A percentile compares a stretch with the other conserved stretches of the same genome.
Conservation (phyloP, 1,139 yeast genomes). For the Kazachstania sp. region DNA sequence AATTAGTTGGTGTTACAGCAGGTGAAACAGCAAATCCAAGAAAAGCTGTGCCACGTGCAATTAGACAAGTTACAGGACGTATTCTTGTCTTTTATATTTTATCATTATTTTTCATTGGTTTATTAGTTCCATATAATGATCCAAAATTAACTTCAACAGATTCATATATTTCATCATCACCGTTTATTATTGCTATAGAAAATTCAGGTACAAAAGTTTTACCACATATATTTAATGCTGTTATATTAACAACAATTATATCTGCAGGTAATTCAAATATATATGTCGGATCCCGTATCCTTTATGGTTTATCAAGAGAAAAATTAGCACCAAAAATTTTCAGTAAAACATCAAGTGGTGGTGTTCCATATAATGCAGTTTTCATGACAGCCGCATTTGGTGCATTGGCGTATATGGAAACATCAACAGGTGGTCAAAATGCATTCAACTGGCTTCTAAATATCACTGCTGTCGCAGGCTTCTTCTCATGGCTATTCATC, state of each 20-base stretch:
- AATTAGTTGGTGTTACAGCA: constrained; percentile 79
- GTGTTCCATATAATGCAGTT: constrained; percentile 63
- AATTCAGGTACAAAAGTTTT: constrained; percentile 63
- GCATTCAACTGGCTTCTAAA: constrained; percentile 83
- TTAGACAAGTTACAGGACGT: constrained; percentile 72
- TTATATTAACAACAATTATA: constrained; percentile 56
- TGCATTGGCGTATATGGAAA: constrained; percentile 58
- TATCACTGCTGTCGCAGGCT: constrained; percentile 69
- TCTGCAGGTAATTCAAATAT: constrained; percentile 81
- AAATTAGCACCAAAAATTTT: constrained; percentile 55
- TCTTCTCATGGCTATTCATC: constrained; percentile 67
- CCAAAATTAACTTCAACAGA: constrained; percentile 39
- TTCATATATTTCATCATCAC: constrained; percentile 58
- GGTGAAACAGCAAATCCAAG: constrained; percentile 84
- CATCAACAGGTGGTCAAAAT: constrained; percentile 45
- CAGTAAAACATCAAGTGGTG: constrained; percentile 44
- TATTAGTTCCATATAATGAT: constrained; percentile 74
- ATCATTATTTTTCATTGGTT: constrained; percentile 72
- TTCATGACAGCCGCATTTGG: constrained; percentile 54
- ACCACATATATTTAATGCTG: constrained; percentile 70
- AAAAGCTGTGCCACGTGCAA: constrained; percentile 75
- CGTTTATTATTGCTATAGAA: constrained; percentile 57
- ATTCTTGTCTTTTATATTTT: constrained; percentile 73
- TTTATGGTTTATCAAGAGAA: constrained; percentile 56
- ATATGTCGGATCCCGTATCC: constrained; percentile 66